Conservation (phyloP, 352 stramenopile genomes). For the Phytophthora pistaciae region DNA sequence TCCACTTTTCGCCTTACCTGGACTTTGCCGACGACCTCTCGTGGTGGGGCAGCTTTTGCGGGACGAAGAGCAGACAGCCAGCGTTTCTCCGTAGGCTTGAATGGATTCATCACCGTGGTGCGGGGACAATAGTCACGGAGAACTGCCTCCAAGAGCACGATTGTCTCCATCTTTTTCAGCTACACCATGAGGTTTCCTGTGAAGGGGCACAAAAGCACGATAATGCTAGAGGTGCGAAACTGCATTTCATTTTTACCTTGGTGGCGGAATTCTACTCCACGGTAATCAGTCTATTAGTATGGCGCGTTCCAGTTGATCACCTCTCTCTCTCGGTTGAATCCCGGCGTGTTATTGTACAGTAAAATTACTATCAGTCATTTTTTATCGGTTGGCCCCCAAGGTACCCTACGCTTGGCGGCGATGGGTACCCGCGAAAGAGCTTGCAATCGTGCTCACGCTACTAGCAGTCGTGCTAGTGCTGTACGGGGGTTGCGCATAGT, state of each 20-base stretch:
- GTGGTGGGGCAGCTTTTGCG: slow-evolving; percentile 9
- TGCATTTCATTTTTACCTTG: slow-evolving; percentile 43
- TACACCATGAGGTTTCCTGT: slow-evolving; percentile 10
- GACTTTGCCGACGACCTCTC: slow-evolving; percentile 25
- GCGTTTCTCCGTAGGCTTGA: slow-evolving; percentile 29
- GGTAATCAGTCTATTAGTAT: slow-evolving; percentile 19
- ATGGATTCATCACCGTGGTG: slow-evolving; percentile 32
- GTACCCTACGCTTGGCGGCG: slow-evolving; percentile 23
- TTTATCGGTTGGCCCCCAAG: neutral
- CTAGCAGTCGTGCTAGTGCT: slow-evolving; percentile 40
- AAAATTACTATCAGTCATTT: slow-evolving; percentile 29
- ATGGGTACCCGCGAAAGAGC: slow-evolving; percentile 23
- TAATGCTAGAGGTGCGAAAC: slow-evolving; percentile 22
- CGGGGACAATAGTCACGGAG: slow-evolving; percentile 35
- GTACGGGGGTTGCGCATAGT: slow-evolving; percentile 37
- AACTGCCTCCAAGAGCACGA: slow-evolving; percentile 41
- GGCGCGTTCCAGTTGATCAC: neutral
- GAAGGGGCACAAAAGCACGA: slow-evolving; percentile 24
- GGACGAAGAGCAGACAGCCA: slow-evolving; percentile 28
- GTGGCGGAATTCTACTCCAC: neutral
- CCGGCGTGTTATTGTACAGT: slow-evolving; percentile 34
- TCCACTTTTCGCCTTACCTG: slow-evolving; percentile 14
- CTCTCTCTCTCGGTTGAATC: neutral
- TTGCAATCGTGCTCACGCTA: slow-evolving; percentile 37
- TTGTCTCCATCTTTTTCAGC: slow-evolving; percentile 20